Base-by-base conservation (phyloP, 208 protist species). In the Crithidia expoeki region DNA sequence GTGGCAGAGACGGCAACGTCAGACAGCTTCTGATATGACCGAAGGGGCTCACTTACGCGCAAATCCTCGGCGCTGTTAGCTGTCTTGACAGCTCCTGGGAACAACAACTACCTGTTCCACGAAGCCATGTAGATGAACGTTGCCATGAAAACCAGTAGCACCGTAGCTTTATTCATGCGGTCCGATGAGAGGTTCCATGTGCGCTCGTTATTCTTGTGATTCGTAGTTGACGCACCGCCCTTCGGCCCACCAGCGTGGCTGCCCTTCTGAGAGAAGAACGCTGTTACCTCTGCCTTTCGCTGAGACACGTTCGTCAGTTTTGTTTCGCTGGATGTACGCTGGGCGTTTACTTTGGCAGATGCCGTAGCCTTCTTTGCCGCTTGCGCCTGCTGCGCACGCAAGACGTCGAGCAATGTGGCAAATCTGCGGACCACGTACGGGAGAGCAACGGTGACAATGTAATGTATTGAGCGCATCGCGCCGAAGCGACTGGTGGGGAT, bases 41-140 rank as follows among this genome's bases (percentile, higher is more conserved):
- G n/a, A 19, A 47, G 33, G 34, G 46, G 12, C 27, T 59, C 63
- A 4, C 7, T 32, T 1, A 19, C 46, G 4, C 55, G 23, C 23
- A 19, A 1, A 1, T 36, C 4, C 46, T 44, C 23, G 2, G 12
- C n/a, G 16, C 12, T n/a, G 14, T 17, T 47, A 17, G 16, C 16
- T 51, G 12, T 42, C 56, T 10, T 44, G 9, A 19, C n/a, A 14
- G 16, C 53, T 19, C 7, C 53, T 2, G 36, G 30, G 2, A 36
- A 16, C 6, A 61, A 10, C 36, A 28, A 2, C 5, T 65, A 25
- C 2, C 34, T 49, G 6, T 47, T 12, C 2, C 63, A 49, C 12
- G 71, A 71, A 6, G 44, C 36, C 25, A 76, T 19, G 53, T 76
- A 76, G 5, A 76, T 27, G 19, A 59, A 36, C 10, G 47, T 55